Conservation (phyloP, 2,329 filamentous ascomycete genomes). For the Xylariales sp. region DNA sequence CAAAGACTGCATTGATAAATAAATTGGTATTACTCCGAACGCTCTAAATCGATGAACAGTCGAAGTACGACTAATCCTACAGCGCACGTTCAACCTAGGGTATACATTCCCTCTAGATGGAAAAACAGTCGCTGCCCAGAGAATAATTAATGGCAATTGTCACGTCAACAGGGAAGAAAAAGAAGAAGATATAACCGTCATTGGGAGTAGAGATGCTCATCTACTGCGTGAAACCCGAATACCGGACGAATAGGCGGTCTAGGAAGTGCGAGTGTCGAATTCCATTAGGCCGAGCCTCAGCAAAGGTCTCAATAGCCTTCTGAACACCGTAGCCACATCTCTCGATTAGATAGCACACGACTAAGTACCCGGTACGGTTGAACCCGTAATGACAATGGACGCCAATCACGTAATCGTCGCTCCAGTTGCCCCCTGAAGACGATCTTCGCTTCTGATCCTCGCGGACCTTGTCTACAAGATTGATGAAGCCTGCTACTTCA, state of each 20-base stretch:
- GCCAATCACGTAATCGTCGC: constrained; percentile 69
- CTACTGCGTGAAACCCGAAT: constrained; percentile 53
- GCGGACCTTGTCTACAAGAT: constrained; percentile 69
- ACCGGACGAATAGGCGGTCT: constrained; percentile 84
- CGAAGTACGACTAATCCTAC: constrained; percentile 29
- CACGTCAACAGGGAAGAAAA: background rate
- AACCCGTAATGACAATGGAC: constrained; percentile 98
- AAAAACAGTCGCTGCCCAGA: constrained; percentile 6
- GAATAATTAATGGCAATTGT: background rate
- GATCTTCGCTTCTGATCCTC: constrained; percentile 62
- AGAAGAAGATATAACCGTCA: no score
- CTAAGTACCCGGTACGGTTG: constrained; percentile 91
- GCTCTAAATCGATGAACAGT: constrained; percentile 26
- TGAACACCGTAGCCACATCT: constrained; percentile 76
- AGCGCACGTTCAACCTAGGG: constrained; percentile 20
- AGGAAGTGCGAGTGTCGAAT: constrained; percentile 92
- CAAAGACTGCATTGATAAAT: constrained; percentile 7
- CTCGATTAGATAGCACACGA: constrained; percentile 92
- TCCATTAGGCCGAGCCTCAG: constrained; percentile 77
- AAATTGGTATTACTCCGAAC: constrained; percentile 19
- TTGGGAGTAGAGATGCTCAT: background rate
- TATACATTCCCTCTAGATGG: constrained; percentile 14
- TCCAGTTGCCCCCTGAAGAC: constrained; percentile 55
- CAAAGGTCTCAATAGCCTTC: constrained; percentile 84
- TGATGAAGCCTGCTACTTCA: constrained; percentile 66